Evolutionary conservation across 805 yeast species (phyloP).

Genomic region (Teunomyces pallodes): DNA sequence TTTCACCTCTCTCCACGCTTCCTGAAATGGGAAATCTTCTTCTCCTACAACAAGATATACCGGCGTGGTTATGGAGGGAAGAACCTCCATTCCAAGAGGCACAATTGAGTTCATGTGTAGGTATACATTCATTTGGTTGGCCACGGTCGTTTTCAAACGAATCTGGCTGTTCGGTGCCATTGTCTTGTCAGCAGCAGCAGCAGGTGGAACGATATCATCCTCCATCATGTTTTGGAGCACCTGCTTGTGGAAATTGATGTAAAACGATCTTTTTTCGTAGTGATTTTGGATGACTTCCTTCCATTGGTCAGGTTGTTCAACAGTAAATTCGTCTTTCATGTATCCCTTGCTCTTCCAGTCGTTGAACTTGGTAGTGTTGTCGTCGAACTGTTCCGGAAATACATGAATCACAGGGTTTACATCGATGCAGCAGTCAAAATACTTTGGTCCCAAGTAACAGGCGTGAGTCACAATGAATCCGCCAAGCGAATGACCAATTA

Average conservation of each 20-base stretch:
- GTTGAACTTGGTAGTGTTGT: not conserved
- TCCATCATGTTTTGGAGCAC: not conserved
- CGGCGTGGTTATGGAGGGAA: not conserved
- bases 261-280: not conserved
- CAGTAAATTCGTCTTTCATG: not conserved
- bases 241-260: not conserved
- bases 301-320: not conserved
- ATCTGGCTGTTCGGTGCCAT: not conserved
- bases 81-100: not conserved
- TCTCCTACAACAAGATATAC: not conserved
- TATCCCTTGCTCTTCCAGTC: slow-evolving; percentile 3
- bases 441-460: slow-evolving; percentile 47
- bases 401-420: slow-evolving; percentile 59
- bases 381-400: not conserved
- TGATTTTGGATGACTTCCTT: not conserved
- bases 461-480: slow-evolving; percentile 54
- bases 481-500: slow-evolving; percentile 76
- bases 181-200: not conserved
- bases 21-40: not conserved
- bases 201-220: slow-evolving; percentile 1
- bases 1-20: not conserved
- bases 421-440: slow-evolving; percentile 52
- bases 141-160: not conserved
- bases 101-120: not conserved
- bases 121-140: not conserved